Evolutionary conservation across 2,329 filamentous ascomycete genomes (phyloP).

Genomic region (Penicillium concentricum): DNA sequence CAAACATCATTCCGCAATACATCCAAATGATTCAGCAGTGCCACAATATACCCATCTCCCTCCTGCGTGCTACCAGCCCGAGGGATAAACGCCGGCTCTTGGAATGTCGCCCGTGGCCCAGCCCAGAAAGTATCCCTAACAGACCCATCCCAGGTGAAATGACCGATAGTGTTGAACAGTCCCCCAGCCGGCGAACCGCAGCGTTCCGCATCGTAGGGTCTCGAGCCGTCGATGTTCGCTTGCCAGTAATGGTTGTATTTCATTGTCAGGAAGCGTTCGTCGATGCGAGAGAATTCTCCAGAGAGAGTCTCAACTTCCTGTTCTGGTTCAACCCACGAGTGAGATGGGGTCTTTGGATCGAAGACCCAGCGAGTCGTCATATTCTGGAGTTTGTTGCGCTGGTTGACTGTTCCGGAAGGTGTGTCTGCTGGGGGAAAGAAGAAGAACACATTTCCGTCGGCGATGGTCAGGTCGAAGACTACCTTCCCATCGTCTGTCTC

Average conservation of each 20-base stretch:
- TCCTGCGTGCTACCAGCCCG: constrained; percentile 21
- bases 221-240: constrained; percentile 27
- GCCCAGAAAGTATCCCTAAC: constrained; percentile 24
- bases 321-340: constrained; percentile 43
- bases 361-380: constrained; percentile 34
- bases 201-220: constrained; percentile 29
- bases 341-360: constrained; percentile 26
- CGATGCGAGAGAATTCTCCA: constrained; percentile 29
- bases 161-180: constrained; percentile 20
- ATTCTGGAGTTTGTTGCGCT: constrained; percentile 13
- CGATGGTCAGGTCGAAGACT: constrained; percentile 41
- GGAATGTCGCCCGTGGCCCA: constrained; percentile 28
- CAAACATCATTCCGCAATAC: constrained; percentile 36
- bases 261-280: constrained; percentile 40
- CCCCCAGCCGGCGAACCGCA: constrained; percentile 25
- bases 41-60: constrained; percentile 35
- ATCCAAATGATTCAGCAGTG: constrained; percentile 41
- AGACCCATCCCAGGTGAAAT: constrained; percentile 21
- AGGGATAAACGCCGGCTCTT: constrained; percentile 33
- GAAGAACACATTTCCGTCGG: constrained; percentile 35
- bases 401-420: constrained; percentile 10
- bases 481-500: constrained; percentile 49
- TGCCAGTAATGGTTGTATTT: constrained; percentile 51
- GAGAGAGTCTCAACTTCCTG: neutral
- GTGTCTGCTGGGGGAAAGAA: constrained; percentile 19